A percentile compares a stretch with the other conserved stretches of the same genome.
Conservation (phyloP, 768 basidiomycete genomes). For the Solioccasus polychromus region DNA sequence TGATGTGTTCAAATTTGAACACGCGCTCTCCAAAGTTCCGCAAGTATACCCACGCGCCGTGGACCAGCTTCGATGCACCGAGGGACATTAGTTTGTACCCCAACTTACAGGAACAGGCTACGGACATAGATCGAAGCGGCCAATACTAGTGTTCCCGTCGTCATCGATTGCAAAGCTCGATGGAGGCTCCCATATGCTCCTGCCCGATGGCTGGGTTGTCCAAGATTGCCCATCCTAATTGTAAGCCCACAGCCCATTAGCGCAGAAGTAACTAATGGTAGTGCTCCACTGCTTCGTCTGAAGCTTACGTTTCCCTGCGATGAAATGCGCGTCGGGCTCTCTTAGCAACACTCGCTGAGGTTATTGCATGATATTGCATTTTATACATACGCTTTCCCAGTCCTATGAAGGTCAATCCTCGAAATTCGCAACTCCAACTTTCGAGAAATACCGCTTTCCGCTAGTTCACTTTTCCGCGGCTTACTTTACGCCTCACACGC, state of each 20-base stretch:
- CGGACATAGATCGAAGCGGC: conserved; percentile 11
- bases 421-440: conserved; percentile 11
- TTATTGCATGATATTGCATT: conserved; percentile 22
- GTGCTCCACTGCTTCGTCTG: conserved; percentile 14
- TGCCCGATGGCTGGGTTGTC: conserved; percentile 15
- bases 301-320: conserved; percentile 20
- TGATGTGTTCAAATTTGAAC: conserved; percentile 5
- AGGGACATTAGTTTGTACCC: conserved; percentile 13
- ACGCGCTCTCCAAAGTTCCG: conserved; percentile 11
- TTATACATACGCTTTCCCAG: conserved; percentile 25
- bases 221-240: conserved; percentile 10
- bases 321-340: conserved; percentile 23
- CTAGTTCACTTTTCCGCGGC: conserved; percentile 8
- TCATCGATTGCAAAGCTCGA: conserved; percentile 5
- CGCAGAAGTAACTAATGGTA: neutral
- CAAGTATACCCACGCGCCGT: conserved; percentile 15
- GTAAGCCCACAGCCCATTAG: conserved; percentile 1
- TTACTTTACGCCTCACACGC: conserved; percentile 14
- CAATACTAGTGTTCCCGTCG: conserved; percentile 9
- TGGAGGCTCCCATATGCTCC: neutral
- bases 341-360: conserved; percentile 32
- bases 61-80: conserved; percentile 7
- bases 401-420: conserved; percentile 18
- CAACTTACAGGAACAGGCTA: neutral
- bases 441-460: conserved; percentile 15